phyloP scores from a whole-genome alignment of 2,329 filamentous ascomycete species.

The Cercospora citrullina region DNA sequence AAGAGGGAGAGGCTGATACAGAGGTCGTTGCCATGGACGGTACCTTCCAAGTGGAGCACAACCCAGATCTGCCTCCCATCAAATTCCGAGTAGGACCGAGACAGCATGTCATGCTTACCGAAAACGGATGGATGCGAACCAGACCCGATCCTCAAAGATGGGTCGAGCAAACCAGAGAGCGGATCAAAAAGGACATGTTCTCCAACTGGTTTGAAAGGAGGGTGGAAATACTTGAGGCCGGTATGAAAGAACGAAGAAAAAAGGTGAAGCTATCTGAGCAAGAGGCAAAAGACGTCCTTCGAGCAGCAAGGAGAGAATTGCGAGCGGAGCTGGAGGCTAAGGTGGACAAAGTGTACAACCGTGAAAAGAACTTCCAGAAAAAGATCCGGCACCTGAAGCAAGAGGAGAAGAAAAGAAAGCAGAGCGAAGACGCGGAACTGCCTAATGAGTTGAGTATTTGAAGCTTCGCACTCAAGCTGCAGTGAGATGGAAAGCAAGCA shows the following conservation, averaged over 20 bases:
- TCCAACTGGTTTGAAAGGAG: slow-evolving; percentile 19
- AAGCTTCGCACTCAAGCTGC: not conserved
- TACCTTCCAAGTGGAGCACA: slow-evolving; percentile 33
- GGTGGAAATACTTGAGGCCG: slow-evolving; percentile 4
- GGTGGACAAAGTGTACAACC: slow-evolving; percentile 11
- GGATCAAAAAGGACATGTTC: slow-evolving; percentile 15
- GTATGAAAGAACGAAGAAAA: slow-evolving; percentile 9
- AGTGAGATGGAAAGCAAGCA: not conserved
- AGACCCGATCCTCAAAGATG: slow-evolving; percentile 22
- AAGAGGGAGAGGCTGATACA: slow-evolving; percentile 22
- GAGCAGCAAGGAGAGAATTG: slow-evolving; percentile 1
- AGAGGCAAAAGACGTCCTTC: not conserved
- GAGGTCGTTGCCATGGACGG: slow-evolving; percentile 32
- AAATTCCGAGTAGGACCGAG: slow-evolving; percentile 36
- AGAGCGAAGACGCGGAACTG: not conserved
- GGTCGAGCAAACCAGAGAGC: slow-evolving; percentile 31
- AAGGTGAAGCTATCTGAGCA: not conserved
- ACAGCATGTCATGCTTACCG: slow-evolving; percentile 36
- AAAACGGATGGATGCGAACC: slow-evolving; percentile 35
- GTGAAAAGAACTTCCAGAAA: slow-evolving; percentile 6
- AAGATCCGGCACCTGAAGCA: not conserved
- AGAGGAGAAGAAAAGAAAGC: slow-evolving; percentile 3
- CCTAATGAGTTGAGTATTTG: not conserved
- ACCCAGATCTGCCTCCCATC: slow-evolving; percentile 29
- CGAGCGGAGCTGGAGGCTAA: slow-evolving; percentile 10